Conservation (phyloP, 192 early-diverging fungal species). For the Fimicolochytrium jonesii region DNA sequence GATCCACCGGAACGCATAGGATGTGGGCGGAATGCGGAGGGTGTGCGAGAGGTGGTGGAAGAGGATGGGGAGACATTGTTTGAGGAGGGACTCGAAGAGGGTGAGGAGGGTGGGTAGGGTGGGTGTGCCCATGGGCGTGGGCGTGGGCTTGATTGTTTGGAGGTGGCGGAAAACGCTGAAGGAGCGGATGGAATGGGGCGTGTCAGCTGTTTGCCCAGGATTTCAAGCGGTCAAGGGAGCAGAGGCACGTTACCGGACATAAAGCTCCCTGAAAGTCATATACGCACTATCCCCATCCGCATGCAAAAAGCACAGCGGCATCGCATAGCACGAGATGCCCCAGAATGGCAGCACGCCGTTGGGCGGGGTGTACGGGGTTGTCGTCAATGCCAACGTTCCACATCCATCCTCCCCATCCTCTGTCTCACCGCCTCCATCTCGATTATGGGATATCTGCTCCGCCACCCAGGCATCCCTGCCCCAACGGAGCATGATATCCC, state of each 20-base stretch:
- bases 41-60: constrained; percentile 39
- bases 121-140: not conserved
- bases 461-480: constrained; percentile 47
- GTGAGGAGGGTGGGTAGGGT: constrained; percentile 28
- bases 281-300: constrained; percentile 41
- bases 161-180: constrained; percentile 36
- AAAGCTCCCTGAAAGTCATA: constrained; percentile 50
- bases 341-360: constrained; percentile 52
- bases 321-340: constrained; percentile 48
- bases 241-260: constrained; percentile 38
- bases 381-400: not conserved
- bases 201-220: not conserved
- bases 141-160: constrained; percentile 35
- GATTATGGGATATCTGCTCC: not conserved
- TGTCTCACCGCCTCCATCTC: too few species aligned
- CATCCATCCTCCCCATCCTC: too few species aligned
- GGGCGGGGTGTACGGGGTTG: constrained; percentile 8
- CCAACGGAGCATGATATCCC: constrained; percentile 45
- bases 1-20: constrained; percentile 49
- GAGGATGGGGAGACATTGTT: constrained; percentile 40
- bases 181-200: not conserved
- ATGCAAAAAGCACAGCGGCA: constrained; percentile 51
- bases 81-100: constrained; percentile 46
- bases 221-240: not conserved
- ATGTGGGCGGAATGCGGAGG: constrained; percentile 30